These are phyloP conservation scores for Puccinia polysora DNA, from an alignment of 1,284 basidiomycete species.

Conservation along the genomic window DNA sequence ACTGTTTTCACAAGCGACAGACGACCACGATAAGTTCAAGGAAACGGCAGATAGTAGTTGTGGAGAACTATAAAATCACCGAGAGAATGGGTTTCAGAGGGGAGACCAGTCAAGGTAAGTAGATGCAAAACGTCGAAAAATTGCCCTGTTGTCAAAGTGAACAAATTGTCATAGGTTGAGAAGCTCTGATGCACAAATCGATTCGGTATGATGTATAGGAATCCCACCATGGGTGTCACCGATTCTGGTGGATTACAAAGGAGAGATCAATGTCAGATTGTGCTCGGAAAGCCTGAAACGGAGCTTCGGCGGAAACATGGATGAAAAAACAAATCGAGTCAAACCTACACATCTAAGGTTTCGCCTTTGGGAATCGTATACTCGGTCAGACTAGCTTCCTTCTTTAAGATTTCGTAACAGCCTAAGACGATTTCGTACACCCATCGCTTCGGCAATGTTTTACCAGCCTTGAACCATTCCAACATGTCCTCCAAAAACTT, in stretches of 20 bases:
- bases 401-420: slow-evolving; percentile 68
- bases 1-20: slow-evolving; percentile 57
- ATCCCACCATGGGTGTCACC: slow-evolving; percentile 45
- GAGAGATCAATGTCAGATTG: slow-evolving; percentile 58
- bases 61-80: not conserved
- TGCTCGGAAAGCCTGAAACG: not conserved
- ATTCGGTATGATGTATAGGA: not conserved
- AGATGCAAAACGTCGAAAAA: slow-evolving; percentile 91
- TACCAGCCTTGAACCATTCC: slow-evolving; percentile 84
- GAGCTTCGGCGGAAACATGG: not conserved
- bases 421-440: slow-evolving; percentile 95
- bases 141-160: slow-evolving; percentile 62
- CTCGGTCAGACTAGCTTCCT: slow-evolving; percentile 77
- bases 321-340: not conserved
- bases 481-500: slow-evolving; percentile 84
- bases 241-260: slow-evolving; percentile 11
- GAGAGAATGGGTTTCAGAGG: slow-evolving; percentile 49
- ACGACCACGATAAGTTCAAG: slow-evolving; percentile 60
- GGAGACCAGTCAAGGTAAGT: slow-evolving; percentile 69
- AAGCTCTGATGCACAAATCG: slow-evolving; percentile 13
- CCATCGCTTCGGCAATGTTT: slow-evolving; percentile 75
- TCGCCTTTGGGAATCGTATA: slow-evolving; percentile 71
- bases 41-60: not conserved
- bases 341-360: slow-evolving; percentile 80
- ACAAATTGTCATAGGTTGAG: slow-evolving; percentile 36